phyloP scores from a whole-genome alignment of 2,329 filamentous ascomycete species.

The Meredithiella fracta region DNA sequence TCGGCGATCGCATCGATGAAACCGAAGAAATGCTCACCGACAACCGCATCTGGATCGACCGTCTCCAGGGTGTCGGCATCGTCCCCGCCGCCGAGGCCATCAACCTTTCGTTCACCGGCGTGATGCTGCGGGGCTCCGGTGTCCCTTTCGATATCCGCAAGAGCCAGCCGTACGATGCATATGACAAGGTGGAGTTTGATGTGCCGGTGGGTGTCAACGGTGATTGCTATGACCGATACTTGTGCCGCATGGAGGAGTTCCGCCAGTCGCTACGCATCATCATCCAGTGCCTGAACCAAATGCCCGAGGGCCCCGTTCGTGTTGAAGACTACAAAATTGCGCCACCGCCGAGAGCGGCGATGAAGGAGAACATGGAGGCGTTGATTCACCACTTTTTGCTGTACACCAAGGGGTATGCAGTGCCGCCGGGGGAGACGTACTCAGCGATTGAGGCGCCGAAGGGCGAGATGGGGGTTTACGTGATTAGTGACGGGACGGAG shows the following conservation, averaged over 20 bases:
- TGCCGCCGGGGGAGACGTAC: conserved; percentile 96
- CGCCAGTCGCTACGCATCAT: conserved; percentile 95
- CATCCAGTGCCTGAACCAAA: conserved; percentile 97
- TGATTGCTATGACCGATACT: conserved; percentile 97
- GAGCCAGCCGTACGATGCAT: conserved; percentile 92
- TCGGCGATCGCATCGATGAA: conserved; percentile 94
- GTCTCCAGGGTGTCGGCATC: conserved; percentile 81
- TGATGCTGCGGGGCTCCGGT: conserved; percentile 95
- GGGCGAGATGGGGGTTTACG: conserved; percentile 96
- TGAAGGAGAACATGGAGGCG: conserved; percentile 99
- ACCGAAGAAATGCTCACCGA: conserved; percentile 97
- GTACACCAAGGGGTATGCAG: conserved; percentile 95
- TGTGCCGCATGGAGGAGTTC: conserved; percentile 99
- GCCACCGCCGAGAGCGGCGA: conserved; percentile 84
- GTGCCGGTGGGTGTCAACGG: conserved; percentile 92
- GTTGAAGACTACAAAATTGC: conserved; percentile 98
- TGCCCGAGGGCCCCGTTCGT: conserved; percentile 84
- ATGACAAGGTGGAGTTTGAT: conserved; percentile 95
- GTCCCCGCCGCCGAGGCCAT: conserved; percentile 85
- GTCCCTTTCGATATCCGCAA: conserved; percentile 95
- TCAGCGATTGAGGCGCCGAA: conserved; percentile 97
- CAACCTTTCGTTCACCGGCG: conserved; percentile 90
- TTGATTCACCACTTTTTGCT: conserved; percentile 98
- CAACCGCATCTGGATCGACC: conserved; percentile 97
- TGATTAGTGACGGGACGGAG: conserved; percentile 93